Conservation (phyloP, 306 rosid species). For the Cucumis cinereus region DNA sequence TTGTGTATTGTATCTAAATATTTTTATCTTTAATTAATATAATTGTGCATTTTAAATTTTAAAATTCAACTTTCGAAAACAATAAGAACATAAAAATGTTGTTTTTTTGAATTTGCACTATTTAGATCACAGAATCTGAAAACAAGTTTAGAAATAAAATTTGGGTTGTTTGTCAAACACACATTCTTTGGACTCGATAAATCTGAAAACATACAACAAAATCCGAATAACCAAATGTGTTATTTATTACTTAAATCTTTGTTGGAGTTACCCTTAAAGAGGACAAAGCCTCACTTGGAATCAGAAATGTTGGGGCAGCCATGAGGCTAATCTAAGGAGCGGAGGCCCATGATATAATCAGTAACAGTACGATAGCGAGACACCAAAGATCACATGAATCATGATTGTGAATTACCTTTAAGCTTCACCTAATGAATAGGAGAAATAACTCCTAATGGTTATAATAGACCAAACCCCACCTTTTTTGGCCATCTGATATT, state of each 20-base stretch:
- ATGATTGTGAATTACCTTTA: not conserved
- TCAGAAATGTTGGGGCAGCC: not conserved
- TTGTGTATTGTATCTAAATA: too few species aligned
- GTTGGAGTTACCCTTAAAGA: not conserved
- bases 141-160: too few species aligned
- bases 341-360: not conserved
- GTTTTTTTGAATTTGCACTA: too few species aligned
- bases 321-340: not conserved
- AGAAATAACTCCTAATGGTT: not conserved
- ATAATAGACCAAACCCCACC: not conserved
- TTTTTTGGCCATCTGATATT: not conserved
- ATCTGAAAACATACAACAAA: too few species aligned
- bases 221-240: too few species aligned
- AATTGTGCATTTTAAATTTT: too few species aligned
- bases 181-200: too few species aligned
- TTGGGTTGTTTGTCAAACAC: too few species aligned
- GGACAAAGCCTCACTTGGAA: not conserved
- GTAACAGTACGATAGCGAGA: not conserved
- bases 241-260: not conserved
- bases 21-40: too few species aligned
- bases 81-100: too few species aligned
- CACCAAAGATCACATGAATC: not conserved
- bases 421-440: not conserved
- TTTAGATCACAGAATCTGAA: too few species aligned
- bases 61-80: too few species aligned